phyloP scores from a whole-genome alignment of 805 yeast genomes.

The Pichia occidentalis region DNA sequence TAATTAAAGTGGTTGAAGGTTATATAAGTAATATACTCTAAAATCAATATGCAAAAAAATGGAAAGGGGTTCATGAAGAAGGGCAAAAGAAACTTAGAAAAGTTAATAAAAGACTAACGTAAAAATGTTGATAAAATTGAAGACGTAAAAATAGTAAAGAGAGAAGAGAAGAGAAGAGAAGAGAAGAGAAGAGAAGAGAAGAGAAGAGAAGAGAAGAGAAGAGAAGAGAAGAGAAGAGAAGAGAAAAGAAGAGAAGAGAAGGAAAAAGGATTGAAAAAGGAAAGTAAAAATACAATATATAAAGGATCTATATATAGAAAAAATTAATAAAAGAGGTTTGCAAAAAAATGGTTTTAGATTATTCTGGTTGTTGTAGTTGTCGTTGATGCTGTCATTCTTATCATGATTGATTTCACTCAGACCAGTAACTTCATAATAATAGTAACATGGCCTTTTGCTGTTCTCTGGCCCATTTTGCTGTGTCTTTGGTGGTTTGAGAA shows the following conservation, averaged over 20 bases:
- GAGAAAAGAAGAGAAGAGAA: background rate
- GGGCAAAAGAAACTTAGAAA: background rate
- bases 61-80: conserved; percentile 1
- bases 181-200: conserved; percentile 10
- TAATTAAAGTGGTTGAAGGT: background rate
- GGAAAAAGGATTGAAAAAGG: background rate
- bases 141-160: conserved; percentile 9
- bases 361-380: too few relatives aligned
- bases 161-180: conserved; percentile 12
- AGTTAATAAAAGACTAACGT: conserved; percentile 4
- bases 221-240: background rate
- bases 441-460: conserved; percentile 45
- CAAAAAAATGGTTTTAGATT: conserved; percentile 1
- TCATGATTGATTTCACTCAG: too few relatives aligned
- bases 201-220: conserved; percentile 7
- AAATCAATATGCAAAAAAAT: too few relatives aligned
- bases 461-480: conserved; percentile 98
- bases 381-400: too few relatives aligned
- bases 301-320: too few relatives aligned
- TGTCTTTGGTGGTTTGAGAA: conserved; percentile 65
- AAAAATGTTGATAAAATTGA: conserved; percentile 10
- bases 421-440: conserved; percentile 9
- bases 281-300: background rate
- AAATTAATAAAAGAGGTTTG: conserved; percentile 3
- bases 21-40: too few relatives aligned